Evolutionary conservation across 345 rosid genomes (phyloP).

Genomic region (Passiflora organensis): DNA sequence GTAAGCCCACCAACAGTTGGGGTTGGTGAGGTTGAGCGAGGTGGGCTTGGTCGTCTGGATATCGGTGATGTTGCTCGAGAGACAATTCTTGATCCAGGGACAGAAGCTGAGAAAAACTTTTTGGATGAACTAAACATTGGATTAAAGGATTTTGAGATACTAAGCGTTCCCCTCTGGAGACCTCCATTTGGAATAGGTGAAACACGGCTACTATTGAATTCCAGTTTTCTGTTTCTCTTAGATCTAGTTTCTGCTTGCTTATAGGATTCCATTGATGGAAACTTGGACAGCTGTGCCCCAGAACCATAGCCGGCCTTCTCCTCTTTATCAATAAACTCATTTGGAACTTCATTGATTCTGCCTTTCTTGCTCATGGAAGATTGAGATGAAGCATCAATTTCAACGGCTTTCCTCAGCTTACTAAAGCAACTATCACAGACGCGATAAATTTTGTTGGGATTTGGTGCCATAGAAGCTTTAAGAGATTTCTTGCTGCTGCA

Average conservation of each 20-base stretch:
- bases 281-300: slow-evolving; percentile 73
- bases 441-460: slow-evolving; percentile 85
- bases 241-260: slow-evolving; percentile 67
- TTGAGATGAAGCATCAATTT: slow-evolving; percentile 58
- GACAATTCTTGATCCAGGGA: slow-evolving; percentile 97
- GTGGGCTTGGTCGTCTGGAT: slow-evolving; percentile 90
- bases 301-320: slow-evolving; percentile 77
- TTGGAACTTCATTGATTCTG: slow-evolving; percentile 53
- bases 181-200: slow-evolving; percentile 91
- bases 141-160: slow-evolving; percentile 69
- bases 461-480: slow-evolving; percentile 97
- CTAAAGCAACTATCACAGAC: slow-evolving; percentile 86
- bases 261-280: slow-evolving; percentile 75
- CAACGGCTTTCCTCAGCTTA: slow-evolving; percentile 70
- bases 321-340: slow-evolving; percentile 58
- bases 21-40: slow-evolving; percentile 96
- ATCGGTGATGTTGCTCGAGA: slow-evolving; percentile 99
- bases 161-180: slow-evolving; percentile 79
- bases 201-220: slow-evolving; percentile 91
- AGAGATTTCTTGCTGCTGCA: slow-evolving; percentile 85
- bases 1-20: slow-evolving; percentile 89
- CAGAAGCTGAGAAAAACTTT: slow-evolving; percentile 96
- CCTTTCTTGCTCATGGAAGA: slow-evolving; percentile 75
- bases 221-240: slow-evolving; percentile 83
- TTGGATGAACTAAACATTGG: slow-evolving; percentile 92